Conservation (phyloP, 208 protist species). For the Angomonas ambiguus region DNA sequence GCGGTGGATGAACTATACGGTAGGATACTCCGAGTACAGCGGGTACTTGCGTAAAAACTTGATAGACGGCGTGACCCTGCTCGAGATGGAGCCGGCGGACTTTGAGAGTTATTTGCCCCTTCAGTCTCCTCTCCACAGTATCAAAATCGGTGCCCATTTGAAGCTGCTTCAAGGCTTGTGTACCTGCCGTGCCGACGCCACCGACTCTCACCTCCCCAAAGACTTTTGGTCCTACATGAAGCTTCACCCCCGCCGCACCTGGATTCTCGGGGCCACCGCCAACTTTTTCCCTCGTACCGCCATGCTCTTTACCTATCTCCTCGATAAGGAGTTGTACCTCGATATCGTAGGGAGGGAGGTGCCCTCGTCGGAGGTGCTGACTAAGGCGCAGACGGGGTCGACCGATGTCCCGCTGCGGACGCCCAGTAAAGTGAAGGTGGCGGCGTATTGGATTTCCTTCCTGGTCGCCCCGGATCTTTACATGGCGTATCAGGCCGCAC, state of each 20-base stretch:
- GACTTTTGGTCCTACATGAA: constrained; percentile 48
- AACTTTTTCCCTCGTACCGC: constrained; percentile 42
- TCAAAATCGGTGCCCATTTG: constrained; percentile 52
- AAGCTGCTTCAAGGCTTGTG: constrained; percentile 31
- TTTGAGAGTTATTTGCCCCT: constrained; percentile 58
- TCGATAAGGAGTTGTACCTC: constrained; percentile 34
- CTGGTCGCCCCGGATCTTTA: constrained; percentile 42
- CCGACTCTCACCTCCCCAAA: background rate
- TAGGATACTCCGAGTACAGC: constrained; percentile 53
- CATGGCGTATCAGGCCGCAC: constrained; percentile 25
- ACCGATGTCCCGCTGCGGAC: background rate
- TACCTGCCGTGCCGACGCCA: constrained; percentile 12
- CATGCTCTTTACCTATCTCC: constrained; percentile 33
- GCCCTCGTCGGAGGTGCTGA: constrained; percentile 5
- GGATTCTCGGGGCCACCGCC: constrained; percentile 25
- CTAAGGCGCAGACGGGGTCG: constrained; percentile 2
- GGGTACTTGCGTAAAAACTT: constrained; percentile 38
- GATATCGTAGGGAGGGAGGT: constrained; percentile 16
- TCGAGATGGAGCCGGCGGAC: constrained; percentile 44
- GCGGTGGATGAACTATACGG: constrained; percentile 49
- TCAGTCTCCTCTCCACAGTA: constrained; percentile 40
- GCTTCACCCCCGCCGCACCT: constrained; percentile 32
- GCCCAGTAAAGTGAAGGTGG: background rate
- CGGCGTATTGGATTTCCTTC: constrained; percentile 29
- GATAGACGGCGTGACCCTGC: constrained; percentile 44